Evolutionary conservation across 2,329 filamentous ascomycete genomes (phyloP), one percentile per base, ranked within the genome.

Genomic region (Talaromyces sp.): DNA sequence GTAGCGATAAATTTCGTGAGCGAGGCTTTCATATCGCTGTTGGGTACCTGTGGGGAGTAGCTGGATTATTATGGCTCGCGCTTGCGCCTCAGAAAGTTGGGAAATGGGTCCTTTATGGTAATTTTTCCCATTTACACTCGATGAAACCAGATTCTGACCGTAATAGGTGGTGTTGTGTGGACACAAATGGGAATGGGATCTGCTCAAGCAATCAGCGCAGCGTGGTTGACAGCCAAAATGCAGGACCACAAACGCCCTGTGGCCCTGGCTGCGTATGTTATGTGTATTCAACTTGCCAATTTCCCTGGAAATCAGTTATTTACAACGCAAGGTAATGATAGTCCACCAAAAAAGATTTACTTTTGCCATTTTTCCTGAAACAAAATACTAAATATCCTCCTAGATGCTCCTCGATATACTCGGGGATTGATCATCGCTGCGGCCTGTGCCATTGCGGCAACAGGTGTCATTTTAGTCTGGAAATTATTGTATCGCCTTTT

Each of bases 181-280:
- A 67, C 65, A 6, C 65, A 68, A 46, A 60, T 60, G 58, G 58
- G 58, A 26, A 60, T 60, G 58, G 58, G 58, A 17, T 60, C 58
- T 38, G 67, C 66, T 2, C 67, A 68, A 53, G 67, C 67, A 19
- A 65, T 68, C 43, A 67, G 56, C 54, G 67, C 67, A 13, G 67
- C 67, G 17, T 68, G 67, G 67, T 61, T 68, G 8, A 66, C 66
- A 2, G 59, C 67, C 11, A 68, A 68, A 27, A 67, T 68, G 65
- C 53, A 65, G 61, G 67, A 68, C 50, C 63, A 67, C 53, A 67
- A 67, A 43, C 66, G 67, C 7, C 67, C 67, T 6, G 62, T 67
- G 9, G 67, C 67, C 11, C 55, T 68, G 51, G 67, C 67, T 32
- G 66, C 66, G 32, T 68, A 68, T 66, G 67, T 67, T 0, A 68